A percentile compares a stretch with the other conserved stretches of the same genome.
Evolutionary conservation across 2,329 filamentous ascomycete species (phyloP).

Genomic region (Cladosporium halotolerans): DNA sequence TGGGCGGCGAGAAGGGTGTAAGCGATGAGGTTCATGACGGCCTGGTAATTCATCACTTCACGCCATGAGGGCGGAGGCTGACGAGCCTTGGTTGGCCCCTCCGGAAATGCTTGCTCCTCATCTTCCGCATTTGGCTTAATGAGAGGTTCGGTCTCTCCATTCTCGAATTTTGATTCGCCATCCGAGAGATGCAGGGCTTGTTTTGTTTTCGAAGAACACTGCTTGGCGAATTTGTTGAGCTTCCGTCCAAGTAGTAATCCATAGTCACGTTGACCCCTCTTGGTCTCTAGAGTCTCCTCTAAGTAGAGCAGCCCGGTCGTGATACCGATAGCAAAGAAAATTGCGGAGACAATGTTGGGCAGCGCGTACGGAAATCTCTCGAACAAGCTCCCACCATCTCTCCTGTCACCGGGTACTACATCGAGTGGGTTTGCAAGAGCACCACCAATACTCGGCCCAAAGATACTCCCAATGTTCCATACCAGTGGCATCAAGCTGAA

Average conservation of each 20-base stretch:
- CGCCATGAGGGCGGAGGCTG: constrained; percentile 39
- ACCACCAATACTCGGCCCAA: constrained; percentile 83
- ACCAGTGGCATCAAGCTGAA: constrained; percentile 91
- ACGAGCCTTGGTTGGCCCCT: constrained; percentile 15
- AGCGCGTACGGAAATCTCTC: constrained; percentile 73
- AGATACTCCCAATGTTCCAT: constrained; percentile 81
- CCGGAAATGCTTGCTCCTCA: constrained; percentile 17
- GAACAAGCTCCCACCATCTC: constrained; percentile 55
- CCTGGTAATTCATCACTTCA: constrained; percentile 69
- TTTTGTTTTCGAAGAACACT: background rate
- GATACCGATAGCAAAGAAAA: constrained; percentile 73
- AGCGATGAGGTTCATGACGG: constrained; percentile 64
- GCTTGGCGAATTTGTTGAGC: constrained; percentile 35
- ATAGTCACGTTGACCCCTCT: constrained; percentile 63
- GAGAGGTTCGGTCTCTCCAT: constrained; percentile 16
- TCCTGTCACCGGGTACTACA: constrained; percentile 54
- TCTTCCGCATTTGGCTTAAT: constrained; percentile 16
- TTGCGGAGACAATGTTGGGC: constrained; percentile 72
- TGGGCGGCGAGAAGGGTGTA: constrained; percentile 81
- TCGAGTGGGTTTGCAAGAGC: constrained; percentile 74
- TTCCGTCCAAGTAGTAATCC: constrained; percentile 67
- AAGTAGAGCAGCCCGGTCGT: constrained; percentile 71
- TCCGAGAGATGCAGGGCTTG: constrained; percentile 5
- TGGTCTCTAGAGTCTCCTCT: constrained; percentile 73
- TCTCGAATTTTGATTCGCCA: background rate